Conservation (phyloP, 768 basidiomycete genomes). For the Tricholoma terreum region DNA sequence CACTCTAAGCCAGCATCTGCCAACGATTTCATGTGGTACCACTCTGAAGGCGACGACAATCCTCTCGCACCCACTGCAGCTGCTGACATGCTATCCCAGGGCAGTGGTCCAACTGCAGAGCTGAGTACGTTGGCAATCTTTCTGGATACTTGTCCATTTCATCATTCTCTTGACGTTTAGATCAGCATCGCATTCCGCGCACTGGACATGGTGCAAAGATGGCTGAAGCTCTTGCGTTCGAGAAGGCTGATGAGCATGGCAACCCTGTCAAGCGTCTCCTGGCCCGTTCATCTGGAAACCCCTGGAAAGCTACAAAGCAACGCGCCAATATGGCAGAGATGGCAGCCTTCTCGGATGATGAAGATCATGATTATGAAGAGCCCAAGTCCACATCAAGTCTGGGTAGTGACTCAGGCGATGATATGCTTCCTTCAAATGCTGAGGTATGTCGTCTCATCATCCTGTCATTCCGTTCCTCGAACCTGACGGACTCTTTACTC, state of each 20-base stretch:
- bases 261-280: background rate
- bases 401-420: background rate
- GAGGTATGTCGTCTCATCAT: background rate
- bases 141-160: background rate
- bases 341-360: background rate
- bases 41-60: background rate
- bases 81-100: background rate
- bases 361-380: background rate
- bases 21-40: background rate
- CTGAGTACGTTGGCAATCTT: background rate
- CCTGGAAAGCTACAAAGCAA: background rate
- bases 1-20: background rate
- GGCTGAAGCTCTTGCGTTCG: background rate
- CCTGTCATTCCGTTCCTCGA: background rate
- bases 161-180: background rate
- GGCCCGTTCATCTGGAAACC: background rate
- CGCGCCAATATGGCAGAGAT: background rate
- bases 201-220: background rate
- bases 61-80: background rate
- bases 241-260: constrained; percentile 3
- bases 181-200: background rate
- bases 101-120: background rate
- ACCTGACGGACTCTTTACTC: background rate
- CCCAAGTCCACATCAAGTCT: background rate
- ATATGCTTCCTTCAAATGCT: background rate